phyloP scores from a whole-genome alignment of 495 filamentous ascomycete genomes.

The Neurospora sp. region DNA sequence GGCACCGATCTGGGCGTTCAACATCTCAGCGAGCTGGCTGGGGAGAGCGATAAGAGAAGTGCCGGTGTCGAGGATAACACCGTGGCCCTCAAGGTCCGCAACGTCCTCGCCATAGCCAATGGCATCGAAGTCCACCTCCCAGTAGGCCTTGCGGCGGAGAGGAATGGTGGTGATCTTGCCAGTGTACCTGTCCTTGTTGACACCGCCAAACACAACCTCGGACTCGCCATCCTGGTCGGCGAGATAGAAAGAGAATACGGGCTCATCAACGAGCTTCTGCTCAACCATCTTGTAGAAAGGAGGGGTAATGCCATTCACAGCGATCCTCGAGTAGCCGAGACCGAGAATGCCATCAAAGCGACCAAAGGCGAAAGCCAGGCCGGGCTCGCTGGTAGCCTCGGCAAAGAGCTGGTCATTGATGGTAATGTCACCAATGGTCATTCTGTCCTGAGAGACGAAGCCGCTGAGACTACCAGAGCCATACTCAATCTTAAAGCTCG shows the following conservation, averaged over 20 bases:
- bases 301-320: slow-evolving; percentile 87
- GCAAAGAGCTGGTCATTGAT: slow-evolving; percentile 88
- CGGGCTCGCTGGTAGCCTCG: slow-evolving; percentile 89
- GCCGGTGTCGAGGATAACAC: slow-evolving; percentile 95
- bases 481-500: slow-evolving; percentile 86
- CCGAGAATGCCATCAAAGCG: slow-evolving; percentile 97
- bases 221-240: slow-evolving; percentile 64
- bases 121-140: slow-evolving; percentile 93
- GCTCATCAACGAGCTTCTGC: slow-evolving; percentile 80
- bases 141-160: slow-evolving; percentile 96
- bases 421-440: slow-evolving; percentile 81
- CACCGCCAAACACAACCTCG: slow-evolving; percentile 84
- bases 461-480: slow-evolving; percentile 92
- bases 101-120: slow-evolving; percentile 76
- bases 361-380: slow-evolving; percentile 95
- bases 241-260: slow-evolving; percentile 95
- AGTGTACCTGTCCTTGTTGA: slow-evolving; percentile 76
- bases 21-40: slow-evolving; percentile 82
- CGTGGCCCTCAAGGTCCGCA: slow-evolving; percentile 85
- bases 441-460: slow-evolving; percentile 77
- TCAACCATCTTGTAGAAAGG: slow-evolving; percentile 95
- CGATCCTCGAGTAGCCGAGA: slow-evolving; percentile 88
- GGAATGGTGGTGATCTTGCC: slow-evolving; percentile 90
- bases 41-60: slow-evolving; percentile 97
- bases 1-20: slow-evolving; percentile 96